Evolutionary conservation across 495 filamentous ascomycete genomes (phyloP), one percentile per base, ranked within the genome.

Genomic region (Aspergillus leporis): DNA sequence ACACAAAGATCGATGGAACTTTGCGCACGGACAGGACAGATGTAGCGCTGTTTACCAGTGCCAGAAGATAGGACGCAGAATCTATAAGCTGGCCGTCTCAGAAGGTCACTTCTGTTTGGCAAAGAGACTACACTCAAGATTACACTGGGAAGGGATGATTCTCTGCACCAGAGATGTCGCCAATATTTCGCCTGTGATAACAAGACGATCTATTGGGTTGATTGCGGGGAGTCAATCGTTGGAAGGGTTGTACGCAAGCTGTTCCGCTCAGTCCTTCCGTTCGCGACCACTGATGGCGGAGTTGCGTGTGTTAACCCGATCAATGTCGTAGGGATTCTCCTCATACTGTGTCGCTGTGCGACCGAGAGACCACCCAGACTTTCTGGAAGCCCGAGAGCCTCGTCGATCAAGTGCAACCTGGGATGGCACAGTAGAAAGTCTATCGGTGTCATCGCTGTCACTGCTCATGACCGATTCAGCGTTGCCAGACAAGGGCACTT

Each of bases 271-370:
- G 34, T 31, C 16, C 21, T 31, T 55, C 5, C 53, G 53, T 19
- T 58, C 58, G 48, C 58, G 61, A 7, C 56, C 46, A 57, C 70
- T 72, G 13, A 72, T 67, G 19, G 57, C 66, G 4, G 72, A 76
- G 30, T 71, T 60, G 18, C 62, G 65, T 8, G 74, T 74, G 56
- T 76, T 76, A 18, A 74, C 70, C 48, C 70, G 59, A 47, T 76
- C 74, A 53, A 74, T 56, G 36, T 74, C 72, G 55, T 70, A 76
- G 0, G 72, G 72, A 36, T 74, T 74, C 47, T 70, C 73, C 48
- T 76, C 73, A 34, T 76, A 76, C 40, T 70, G 70, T 10, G 66
- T 68, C 9, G 64, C 68, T 31, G 67, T 73, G 1, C 61, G 60
- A 25, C 63, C 67, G 3, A 56, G 31, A 8, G 71, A 73, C 8